Evolutionary conservation across 2,329 filamentous ascomycete species (phyloP).

Genomic region (Cercospora sojina): DNA sequence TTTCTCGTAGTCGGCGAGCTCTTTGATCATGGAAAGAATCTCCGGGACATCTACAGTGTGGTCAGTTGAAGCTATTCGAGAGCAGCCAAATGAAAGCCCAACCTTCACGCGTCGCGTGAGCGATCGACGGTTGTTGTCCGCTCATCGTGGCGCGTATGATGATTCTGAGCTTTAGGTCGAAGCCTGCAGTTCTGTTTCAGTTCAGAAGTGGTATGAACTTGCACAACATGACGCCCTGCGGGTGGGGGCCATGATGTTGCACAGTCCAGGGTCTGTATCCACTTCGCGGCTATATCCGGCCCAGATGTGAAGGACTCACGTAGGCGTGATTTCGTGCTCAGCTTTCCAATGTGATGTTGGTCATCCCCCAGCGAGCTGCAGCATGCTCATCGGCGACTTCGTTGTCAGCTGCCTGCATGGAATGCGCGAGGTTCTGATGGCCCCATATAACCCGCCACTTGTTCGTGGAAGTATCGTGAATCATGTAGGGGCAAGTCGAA

Average conservation of each 20-base stretch:
- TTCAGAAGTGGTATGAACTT: neutral
- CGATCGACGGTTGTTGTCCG: conserved; percentile 42
- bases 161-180: neutral
- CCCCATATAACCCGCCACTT: conserved; percentile 8
- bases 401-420: neutral
- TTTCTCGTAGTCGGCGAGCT: conserved; percentile 85
- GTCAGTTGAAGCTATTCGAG: neutral
- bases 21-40: conserved; percentile 80
- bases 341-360: neutral
- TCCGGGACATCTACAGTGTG: conserved; percentile 65
- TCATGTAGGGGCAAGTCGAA: conserved; percentile 14
- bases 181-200: neutral
- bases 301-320: neutral
- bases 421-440: conserved; percentile 2
- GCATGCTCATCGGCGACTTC: neutral
- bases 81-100: neutral
- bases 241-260: neutral
- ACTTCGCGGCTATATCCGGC: neutral
- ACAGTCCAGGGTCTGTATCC: conserved; percentile 1
- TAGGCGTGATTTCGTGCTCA: neutral
- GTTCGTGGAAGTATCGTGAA: neutral
- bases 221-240: conserved; percentile 43
- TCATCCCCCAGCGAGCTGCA: neutral
- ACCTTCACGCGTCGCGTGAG: conserved; percentile 58
- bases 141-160: neutral